A percentile compares a stretch with the other conserved stretches of the same genome.
phyloP scores from a whole-genome alignment of 1,284 basidiomycete species.

The Phellinidium pouzarii region DNA sequence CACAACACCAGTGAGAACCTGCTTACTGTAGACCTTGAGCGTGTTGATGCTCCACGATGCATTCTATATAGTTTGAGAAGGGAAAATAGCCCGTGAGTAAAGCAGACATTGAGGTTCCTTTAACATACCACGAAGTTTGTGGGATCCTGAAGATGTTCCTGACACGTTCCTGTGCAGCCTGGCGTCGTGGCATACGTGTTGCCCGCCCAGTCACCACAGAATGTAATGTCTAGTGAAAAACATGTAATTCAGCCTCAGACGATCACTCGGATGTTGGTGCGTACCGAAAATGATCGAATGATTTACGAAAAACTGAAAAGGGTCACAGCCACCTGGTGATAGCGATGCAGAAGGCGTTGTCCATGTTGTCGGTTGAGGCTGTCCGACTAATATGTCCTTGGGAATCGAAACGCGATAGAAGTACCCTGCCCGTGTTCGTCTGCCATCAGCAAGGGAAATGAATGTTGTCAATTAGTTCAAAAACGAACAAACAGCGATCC shows the following conservation, averaged over 20 bases:
- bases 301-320: conserved; percentile 50
- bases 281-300: conserved; percentile 59
- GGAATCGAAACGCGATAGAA: conserved; percentile 71
- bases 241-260: not conserved
- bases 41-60: conserved; percentile 25
- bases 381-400: conserved; percentile 49
- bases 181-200: conserved; percentile 61
- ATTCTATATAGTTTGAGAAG: conserved; percentile 18
- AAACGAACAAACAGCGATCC: conserved; percentile 62
- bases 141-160: conserved; percentile 56
- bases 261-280: conserved; percentile 3
- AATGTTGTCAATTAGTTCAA: not conserved
- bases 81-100: not conserved
- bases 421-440: conserved; percentile 41
- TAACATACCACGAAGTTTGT: conserved; percentile 37
- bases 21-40: conserved; percentile 22
- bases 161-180: conserved; percentile 69
- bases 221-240: conserved; percentile 59
- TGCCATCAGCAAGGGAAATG: conserved; percentile 4
- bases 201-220: conserved; percentile 81
- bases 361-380: conserved; percentile 54
- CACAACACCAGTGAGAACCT: conserved; percentile 15
- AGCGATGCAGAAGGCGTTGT: conserved; percentile 58
- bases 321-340: conserved; percentile 48
- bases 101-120: not conserved